Evolutionary conservation across 768 basidiomycete genomes (phyloP), one percentile per base, ranked within the genome.

Genomic region (Daedalea quercina): DNA sequence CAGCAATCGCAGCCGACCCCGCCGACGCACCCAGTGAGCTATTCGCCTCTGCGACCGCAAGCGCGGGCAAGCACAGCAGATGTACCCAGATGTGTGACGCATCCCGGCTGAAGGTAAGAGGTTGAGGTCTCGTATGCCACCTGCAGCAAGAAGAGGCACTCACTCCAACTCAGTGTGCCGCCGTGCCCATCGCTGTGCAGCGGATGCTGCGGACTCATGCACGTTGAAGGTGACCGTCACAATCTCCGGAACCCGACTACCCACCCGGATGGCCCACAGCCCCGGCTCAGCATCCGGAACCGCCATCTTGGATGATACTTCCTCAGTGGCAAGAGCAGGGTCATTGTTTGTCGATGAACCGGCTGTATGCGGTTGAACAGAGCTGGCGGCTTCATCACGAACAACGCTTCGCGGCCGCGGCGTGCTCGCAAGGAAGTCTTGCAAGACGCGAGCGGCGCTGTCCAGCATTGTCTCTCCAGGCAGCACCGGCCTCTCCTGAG

Each of bases 61-160:
- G 9, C 1, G 48, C 47, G 12, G 52, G 59, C 19, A 63, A 45
- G 44, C 61, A 60, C 4, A 56, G 57, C 12, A 63, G 44, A 19
- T 56, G 48, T 3, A 50, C 35, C 3, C 26, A 26, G 17, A 42
- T 31, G 22, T 47, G 33, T 19, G 52, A 34, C 17, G 13, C 25
- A 50, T 13, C 22, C 12, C 17, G 6, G 24, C 33, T 3, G 9
- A 24, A 15, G 35, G 9, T 12, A 31, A 13, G 22, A 24, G 20
- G 25, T n/a, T n/a, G n/a, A n/a, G n/a, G n/a, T n/a, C n/a, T n/a
- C n/a, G n/a, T n/a, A n/a, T n/a, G n/a, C n/a, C n/a, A n/a, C n/a
- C n/a, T n/a, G n/a, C n/a, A n/a, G n/a, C n/a, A n/a, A 37, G 28
- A 31, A 11, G 11, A 3, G 33, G 12, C 17, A 45, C 51, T 3